Evolutionary conservation across 2,329 filamentous ascomycete species (phyloP), one percentile per base, ranked within the genome.

Genomic region (Mycosphaerella arachidis): DNA sequence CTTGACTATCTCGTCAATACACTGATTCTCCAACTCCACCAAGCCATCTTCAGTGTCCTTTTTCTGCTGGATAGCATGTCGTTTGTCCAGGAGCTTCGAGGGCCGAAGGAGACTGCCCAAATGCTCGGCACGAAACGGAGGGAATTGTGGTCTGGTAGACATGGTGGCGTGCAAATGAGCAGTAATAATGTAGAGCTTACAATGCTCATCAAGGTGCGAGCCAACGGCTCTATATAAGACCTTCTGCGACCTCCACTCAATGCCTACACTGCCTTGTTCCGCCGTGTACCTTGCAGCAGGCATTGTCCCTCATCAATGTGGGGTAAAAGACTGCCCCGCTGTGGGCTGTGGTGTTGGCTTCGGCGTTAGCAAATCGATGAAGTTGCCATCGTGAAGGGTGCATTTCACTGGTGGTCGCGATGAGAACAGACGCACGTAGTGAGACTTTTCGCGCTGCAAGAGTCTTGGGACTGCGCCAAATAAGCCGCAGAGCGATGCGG

Each of bases 91-190:
- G 10, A 90, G 81, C 54, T 81, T 76, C 53, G 84, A 73, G 0
- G 87, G 86, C 31, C 88, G 85, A 52, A 90, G 82, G 45, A 90
- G 78, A 13, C 87, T 90, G 58, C 88, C 88, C 59, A 89, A 80
- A 66, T 90, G 88, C 75, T 91, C 88, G 37, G 86, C 86, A 68
- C 87, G 81, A 74, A 89, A 90, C 45, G 85, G 86, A 29, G 83
- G 83, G 59, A 76, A 72, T 59, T 75, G 75, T 71, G 76, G 67
- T 37, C 67, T 70, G 9, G 55, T 40, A 68, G 62, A 61, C 59
- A 62, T 62, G 50, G 27, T 31, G 18, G 16, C 16, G 35, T 33
- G 35, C 13, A 6, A 9, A 8, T 52, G 12, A 43, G 24, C 6
- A 35, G 50, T 37, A 48, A 24, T 37, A 48, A 24, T 35, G 24